These are phyloP conservation scores for Leptographium radiaticola DNA, from an alignment of 2,329 filamentous ascomycete genomes.

Conservation along the genomic window DNA sequence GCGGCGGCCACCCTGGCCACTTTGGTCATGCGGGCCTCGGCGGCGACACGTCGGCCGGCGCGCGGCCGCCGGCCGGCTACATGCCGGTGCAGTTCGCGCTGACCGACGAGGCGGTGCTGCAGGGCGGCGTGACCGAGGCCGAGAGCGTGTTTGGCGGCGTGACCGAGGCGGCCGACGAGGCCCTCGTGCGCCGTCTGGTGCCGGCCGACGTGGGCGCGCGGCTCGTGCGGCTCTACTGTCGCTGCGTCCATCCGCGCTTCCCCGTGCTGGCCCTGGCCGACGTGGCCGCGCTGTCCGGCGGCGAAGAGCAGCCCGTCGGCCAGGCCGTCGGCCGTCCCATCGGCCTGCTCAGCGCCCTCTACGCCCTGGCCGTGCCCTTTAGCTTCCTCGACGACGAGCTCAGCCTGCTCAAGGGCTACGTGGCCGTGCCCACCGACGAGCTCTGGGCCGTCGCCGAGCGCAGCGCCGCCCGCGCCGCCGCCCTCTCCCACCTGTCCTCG, in stretches of 20 bases:
- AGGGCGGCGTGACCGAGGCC: conserved; percentile 10
- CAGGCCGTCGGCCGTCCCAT: conserved; percentile 5
- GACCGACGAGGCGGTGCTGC: conserved; percentile 13
- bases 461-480: conserved; percentile 12
- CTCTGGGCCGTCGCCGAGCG: conserved; percentile 15
- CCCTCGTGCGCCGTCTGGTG: conserved; percentile 11
- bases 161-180: conserved; percentile 10
- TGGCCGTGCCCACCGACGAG: conserved; percentile 13
- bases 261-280: conserved; percentile 12
- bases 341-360: conserved; percentile 13
- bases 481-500: conserved; percentile 11
- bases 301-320: not conserved
- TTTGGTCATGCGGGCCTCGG: too few relatives aligned
- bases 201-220: conserved; percentile 9
- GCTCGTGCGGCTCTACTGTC: conserved; percentile 10
- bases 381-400: conserved; percentile 16
- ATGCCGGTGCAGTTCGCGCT: conserved; percentile 13
- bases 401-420: conserved; percentile 14
- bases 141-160: conserved; percentile 9
- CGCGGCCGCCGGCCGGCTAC: conserved; percentile 1
- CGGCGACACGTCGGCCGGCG: too few relatives aligned
- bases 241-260: conserved; percentile 12
- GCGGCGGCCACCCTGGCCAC: too few relatives aligned
- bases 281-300: conserved; percentile 4
- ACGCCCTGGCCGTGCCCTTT: conserved; percentile 15